Evolutionary conservation across 164 flowering plant genomes (phyloP).

Genomic region (Vitis amurensis): DNA sequence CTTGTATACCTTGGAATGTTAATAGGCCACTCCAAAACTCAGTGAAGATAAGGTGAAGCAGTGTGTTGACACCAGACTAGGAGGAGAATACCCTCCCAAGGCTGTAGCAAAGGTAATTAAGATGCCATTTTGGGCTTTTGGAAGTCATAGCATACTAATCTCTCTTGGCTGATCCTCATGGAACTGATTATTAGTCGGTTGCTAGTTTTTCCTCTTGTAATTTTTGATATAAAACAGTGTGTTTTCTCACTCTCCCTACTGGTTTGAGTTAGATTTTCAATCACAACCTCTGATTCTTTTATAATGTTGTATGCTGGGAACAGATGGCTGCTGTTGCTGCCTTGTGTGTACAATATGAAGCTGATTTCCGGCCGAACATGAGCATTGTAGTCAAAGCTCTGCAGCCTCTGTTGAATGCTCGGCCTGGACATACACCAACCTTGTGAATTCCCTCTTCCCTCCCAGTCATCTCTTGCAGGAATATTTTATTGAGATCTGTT

Average conservation of each 20-base stretch:
- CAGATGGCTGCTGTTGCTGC: conserved; percentile 80
- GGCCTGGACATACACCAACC: conserved; percentile 24
- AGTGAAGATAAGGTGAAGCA: conserved; percentile 87
- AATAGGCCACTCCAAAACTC: conserved; percentile 82
- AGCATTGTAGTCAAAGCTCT: conserved; percentile 67
- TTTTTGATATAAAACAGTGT: no score
- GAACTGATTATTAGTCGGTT: no score
- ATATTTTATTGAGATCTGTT: not conserved
- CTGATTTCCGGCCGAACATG: conserved; percentile 69
- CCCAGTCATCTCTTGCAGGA: not conserved
- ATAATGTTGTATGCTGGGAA: not conserved
- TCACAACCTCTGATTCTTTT: not conserved
- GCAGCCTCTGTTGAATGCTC: conserved; percentile 52
- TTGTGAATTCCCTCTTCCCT: conserved; percentile 10
- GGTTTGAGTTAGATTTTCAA: no score
- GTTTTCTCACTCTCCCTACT: not conserved
- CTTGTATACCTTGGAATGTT: conserved; percentile 3
- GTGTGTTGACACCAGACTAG: conserved; percentile 78
- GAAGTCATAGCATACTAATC: no score
- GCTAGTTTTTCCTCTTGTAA: no score
- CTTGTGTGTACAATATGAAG: conserved; percentile 62
- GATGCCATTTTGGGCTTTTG: not conserved
- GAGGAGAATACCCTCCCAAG: conserved; percentile 77
- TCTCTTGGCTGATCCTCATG: no score
- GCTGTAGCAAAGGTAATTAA: conserved; percentile 83